These are phyloP conservation scores for Deakozyma indianensis DNA, from an alignment of 805 yeast genomes.

Conservation along the genomic window DNA sequence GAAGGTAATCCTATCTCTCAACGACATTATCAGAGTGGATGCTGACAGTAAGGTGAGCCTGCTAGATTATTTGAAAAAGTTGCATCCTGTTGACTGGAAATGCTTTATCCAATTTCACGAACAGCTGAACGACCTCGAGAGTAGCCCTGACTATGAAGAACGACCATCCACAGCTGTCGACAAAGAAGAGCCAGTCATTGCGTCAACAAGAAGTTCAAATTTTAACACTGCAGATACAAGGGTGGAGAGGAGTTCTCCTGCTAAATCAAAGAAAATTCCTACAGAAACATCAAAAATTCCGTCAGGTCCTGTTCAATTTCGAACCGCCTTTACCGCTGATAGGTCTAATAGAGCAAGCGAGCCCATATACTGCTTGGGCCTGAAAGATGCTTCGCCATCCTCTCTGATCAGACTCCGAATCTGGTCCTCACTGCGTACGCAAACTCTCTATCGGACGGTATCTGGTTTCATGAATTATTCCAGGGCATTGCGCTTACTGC, in stretches of 20 bases:
- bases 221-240: not conserved
- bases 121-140: constrained; percentile 13
- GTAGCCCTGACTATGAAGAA: constrained; percentile 7
- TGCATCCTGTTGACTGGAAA: constrained; percentile 68
- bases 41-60: constrained; percentile 50
- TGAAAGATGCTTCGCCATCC: not conserved
- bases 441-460: constrained; percentile 69
- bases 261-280: not conserved
- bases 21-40: constrained; percentile 64
- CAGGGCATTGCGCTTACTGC: constrained; percentile 55
- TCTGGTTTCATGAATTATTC: constrained; percentile 74
- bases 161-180: constrained; percentile 18
- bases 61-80: constrained; percentile 63
- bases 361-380: not conserved
- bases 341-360: not conserved
- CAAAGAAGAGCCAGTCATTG: constrained; percentile 3
- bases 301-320: not conserved
- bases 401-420: constrained; percentile 25
- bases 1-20: constrained; percentile 58
- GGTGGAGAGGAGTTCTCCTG: not conserved
- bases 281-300: not conserved
- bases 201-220: not conserved
- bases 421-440: constrained; percentile 79
- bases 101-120: constrained; percentile 58
- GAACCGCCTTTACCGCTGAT: not conserved